Evolutionary conservation across 1,284 basidiomycete species (phyloP), one percentile per base, ranked within the genome.

Genomic region (Bondarzewia mesenterica): DNA sequence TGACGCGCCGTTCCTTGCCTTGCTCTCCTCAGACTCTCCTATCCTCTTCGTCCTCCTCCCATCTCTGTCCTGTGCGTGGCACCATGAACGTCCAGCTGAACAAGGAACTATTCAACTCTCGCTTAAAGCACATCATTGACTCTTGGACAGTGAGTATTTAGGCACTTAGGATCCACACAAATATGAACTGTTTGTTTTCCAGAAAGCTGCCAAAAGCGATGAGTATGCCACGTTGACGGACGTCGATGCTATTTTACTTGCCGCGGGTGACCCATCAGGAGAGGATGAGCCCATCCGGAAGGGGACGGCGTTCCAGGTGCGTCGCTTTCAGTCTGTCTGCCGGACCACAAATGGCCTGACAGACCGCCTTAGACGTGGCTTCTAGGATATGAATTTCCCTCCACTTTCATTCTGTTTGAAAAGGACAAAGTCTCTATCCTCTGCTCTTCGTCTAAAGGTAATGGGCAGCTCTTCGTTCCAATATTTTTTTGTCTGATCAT

Each of bases 331-430:
- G 40, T 27, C 22, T 47, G 27, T 35, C 47, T 25, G 21, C 44
- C 16, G 42, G 5, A 14, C 16, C 44, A 49, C 42, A 47, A 41
- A 37, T 27, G 42, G 26, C 18, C 32, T 22, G n/a, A n/a, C n/a
- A n/a, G n/a, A n/a, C n/a, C n/a, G n/a, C n/a, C 6, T 37, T 54
- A 95, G 92, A 93, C 91, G 57, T 97, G 92, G 88, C 74, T 98
- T 7, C 77, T 98, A 27, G 95, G 93, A 21, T 98, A 93, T 65
- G 95, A 98, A 65, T 98, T 98, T 61, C 94, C 94, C 0, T 93
- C 92, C 0, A 97, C 94, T 0, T 73, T 98, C 39, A 79, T 94
- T 50, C 68, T 95, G 29, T 87, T 98, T 57, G 77, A 85, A 56
- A 83, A 84, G 58, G 72, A 83, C 47, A 85, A 80, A 59, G 68